Evolutionary conservation across 164 flowering plant genomes (phyloP).

Genomic region (Paratinospora sagittata): DNA sequence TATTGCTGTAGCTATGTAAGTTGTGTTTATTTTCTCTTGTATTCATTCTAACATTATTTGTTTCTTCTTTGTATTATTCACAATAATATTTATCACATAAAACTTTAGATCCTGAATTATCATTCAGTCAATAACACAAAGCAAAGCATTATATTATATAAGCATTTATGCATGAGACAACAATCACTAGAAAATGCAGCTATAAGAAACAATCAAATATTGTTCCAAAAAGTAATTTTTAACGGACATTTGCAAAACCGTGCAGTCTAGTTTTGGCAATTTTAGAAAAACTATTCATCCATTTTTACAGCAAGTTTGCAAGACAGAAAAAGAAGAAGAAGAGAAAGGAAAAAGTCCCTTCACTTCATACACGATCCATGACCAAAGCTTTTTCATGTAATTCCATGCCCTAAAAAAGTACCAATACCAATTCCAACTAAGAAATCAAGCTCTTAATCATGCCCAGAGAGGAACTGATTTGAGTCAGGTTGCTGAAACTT

Average conservation of each 20-base stretch:
- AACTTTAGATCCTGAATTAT: not conserved
- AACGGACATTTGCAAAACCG: not conserved
- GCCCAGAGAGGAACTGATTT: not conserved
- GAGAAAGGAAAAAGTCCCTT: not conserved
- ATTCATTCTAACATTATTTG: not conserved
- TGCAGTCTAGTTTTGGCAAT: not conserved
- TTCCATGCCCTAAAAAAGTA: not conserved
- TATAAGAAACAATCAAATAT: not conserved
- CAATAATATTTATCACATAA: too few relatives aligned
- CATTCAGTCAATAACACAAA: not conserved
- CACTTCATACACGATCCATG: not conserved
- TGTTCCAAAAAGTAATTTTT: not conserved
- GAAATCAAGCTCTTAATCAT: not conserved
- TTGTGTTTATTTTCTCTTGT: too few relatives aligned
- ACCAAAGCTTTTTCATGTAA: not conserved
- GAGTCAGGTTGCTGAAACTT: not conserved
- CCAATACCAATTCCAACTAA: not conserved
- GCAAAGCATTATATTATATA: not conserved
- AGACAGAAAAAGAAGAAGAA: not conserved
- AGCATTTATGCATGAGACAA: not conserved
- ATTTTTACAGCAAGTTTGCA: not conserved
- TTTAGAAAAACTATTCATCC: not conserved
- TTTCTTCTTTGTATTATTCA: too few relatives aligned
- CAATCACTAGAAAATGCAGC: not conserved
- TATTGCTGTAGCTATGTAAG: too few relatives aligned